phyloP scores from a whole-genome alignment of 2,329 filamentous ascomycete species.

The Diaporthe humulicola region DNA sequence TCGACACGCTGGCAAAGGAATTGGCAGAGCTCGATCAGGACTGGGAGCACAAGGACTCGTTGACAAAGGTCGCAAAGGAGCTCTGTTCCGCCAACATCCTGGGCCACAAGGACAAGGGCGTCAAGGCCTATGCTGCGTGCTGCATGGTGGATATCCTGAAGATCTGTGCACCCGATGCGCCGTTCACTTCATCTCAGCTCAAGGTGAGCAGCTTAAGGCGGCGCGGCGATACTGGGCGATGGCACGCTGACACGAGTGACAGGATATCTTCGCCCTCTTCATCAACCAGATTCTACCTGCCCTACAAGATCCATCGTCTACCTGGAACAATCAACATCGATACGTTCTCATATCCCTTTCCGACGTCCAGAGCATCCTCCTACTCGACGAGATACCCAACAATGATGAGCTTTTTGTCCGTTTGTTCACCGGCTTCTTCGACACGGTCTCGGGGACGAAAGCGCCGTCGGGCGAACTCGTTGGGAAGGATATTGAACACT shows the following conservation, averaged over 20 bases:
- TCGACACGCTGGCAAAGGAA: constrained; percentile 86
- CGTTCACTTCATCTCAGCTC: constrained; percentile 89
- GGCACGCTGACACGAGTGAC: constrained; percentile 14
- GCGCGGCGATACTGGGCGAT: neutral
- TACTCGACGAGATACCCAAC: constrained; percentile 88
- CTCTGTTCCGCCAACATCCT: constrained; percentile 86
- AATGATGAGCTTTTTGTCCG: constrained; percentile 83
- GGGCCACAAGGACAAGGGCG: constrained; percentile 92
- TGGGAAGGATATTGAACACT: constrained; percentile 92
- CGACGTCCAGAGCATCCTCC: constrained; percentile 93
- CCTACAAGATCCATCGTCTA: constrained; percentile 86
- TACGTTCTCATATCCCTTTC: constrained; percentile 90
- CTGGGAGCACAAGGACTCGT: constrained; percentile 83
- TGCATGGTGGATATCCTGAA: constrained; percentile 94
- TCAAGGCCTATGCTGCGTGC: constrained; percentile 88
- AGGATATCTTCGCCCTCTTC: constrained; percentile 96
- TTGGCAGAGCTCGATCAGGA: constrained; percentile 90
- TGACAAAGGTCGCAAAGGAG: constrained; percentile 86
- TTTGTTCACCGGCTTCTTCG: constrained; percentile 91
- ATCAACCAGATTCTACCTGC: constrained; percentile 86
- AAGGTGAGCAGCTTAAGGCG: constrained; percentile 71
- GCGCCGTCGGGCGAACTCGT: constrained; percentile 83
- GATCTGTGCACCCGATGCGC: constrained; percentile 93
- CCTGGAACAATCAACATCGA: constrained; percentile 94
- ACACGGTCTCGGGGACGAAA: constrained; percentile 87